Evolutionary conservation across 768 basidiomycete species (phyloP).

Genomic region (Leucocoprinus leucothites): DNA sequence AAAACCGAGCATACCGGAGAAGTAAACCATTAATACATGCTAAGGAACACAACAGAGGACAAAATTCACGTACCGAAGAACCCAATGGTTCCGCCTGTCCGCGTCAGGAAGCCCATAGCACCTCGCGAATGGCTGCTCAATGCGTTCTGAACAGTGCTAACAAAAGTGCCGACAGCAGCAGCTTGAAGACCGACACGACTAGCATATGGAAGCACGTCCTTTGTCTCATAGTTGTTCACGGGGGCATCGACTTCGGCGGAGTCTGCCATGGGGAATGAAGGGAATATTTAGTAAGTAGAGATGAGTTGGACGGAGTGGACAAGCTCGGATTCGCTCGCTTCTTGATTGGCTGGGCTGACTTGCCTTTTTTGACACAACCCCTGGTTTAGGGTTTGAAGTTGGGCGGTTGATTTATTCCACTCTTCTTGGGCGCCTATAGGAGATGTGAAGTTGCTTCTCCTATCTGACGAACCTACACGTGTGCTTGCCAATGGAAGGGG

Average conservation of each 20-base stretch:
- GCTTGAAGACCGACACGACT: slow-evolving; percentile 60
- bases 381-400: slow-evolving; percentile 6
- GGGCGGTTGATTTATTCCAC: neutral
- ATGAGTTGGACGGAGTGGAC: slow-evolving; percentile 21
- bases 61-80: slow-evolving; percentile 69
- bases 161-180: slow-evolving; percentile 61
- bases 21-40: neutral
- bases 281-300: slow-evolving; percentile 13
- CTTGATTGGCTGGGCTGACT: slow-evolving; percentile 20
- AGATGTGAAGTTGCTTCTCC: neutral
- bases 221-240: slow-evolving; percentile 38
- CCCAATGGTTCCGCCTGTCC: slow-evolving; percentile 87
- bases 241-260: slow-evolving; percentile 22
- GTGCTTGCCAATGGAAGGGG: neutral
- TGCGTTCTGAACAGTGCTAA: slow-evolving; percentile 75
- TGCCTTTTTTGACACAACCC: slow-evolving; percentile 28
- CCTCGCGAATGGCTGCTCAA: slow-evolving; percentile 73
- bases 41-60: neutral
- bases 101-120: slow-evolving; percentile 81
- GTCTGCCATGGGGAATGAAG: slow-evolving; percentile 32
- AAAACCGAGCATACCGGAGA: neutral
- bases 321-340: slow-evolving; percentile 22
- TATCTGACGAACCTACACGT: neutral
- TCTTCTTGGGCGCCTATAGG: neutral
- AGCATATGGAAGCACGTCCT: slow-evolving; percentile 53